Percentiles rank a stretch among this genome's conserved stretches.
Conservation (phyloP, 805 yeast species). For the Hanseniaspora nectarophila region DNA sequence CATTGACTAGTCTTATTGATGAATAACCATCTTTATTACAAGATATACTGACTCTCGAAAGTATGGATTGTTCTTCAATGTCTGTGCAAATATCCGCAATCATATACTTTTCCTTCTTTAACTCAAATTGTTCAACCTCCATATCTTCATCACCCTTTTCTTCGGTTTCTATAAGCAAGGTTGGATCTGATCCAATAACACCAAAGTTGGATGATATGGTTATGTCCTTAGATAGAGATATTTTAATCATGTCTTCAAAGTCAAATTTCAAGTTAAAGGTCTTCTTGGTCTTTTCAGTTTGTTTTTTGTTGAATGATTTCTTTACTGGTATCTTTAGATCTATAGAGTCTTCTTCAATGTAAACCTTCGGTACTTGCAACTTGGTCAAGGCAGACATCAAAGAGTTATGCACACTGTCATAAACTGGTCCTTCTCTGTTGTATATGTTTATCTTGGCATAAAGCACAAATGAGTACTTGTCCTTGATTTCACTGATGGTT, state of each 20-base stretch:
- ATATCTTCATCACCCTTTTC: conserved; percentile 27
- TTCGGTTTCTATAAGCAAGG: conserved; percentile 22
- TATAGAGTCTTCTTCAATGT: conserved; percentile 49
- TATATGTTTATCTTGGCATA: conserved; percentile 66
- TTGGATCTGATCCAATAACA: conserved; percentile 35
- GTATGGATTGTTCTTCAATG: conserved; percentile 57
- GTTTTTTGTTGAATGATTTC: conserved; percentile 22
- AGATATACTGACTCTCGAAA: conserved; percentile 40
- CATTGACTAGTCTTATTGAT: conserved; percentile 36
- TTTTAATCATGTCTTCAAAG: conserved; percentile 28
- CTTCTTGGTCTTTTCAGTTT: conserved; percentile 37
- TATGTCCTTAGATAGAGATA: conserved; percentile 33
- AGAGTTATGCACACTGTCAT: conserved; percentile 64
- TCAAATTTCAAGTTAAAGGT: conserved; percentile 51
- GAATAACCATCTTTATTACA: conserved; percentile 22
- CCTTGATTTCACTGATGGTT: conserved; percentile 31
- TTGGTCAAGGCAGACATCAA: conserved; percentile 49
- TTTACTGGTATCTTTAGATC: conserved; percentile 42
- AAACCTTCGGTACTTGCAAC: conserved; percentile 55
- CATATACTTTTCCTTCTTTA: conserved; percentile 30
- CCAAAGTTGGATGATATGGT: conserved; percentile 49
- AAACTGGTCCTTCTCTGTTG: conserved; percentile 70
- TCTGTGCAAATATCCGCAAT: conserved; percentile 75
- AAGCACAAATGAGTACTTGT: conserved; percentile 43
- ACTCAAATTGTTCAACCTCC: conserved; percentile 22